Evolutionary conservation across 139 green algal species (phyloP).

Genomic region (Auxenochlorella pyrenoidosa): DNA sequence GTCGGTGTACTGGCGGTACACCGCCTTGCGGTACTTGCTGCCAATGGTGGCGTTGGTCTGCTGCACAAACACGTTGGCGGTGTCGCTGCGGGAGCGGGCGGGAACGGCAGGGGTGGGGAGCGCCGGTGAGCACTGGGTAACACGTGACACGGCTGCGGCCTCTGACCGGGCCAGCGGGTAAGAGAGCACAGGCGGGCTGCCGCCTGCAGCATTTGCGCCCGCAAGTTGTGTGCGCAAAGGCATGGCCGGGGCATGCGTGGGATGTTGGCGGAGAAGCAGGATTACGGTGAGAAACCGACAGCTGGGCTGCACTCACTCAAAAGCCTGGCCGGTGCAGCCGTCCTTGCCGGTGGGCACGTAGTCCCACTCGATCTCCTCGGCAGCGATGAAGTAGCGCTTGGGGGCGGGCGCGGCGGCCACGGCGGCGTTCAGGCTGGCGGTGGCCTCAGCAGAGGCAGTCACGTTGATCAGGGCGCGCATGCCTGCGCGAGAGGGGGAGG

Average conservation of each 20-base stretch:
- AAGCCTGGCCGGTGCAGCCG: constrained; percentile 19
- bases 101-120: too few relatives aligned
- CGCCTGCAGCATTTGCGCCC: too few relatives aligned
- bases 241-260: too few relatives aligned
- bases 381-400: constrained; percentile 56
- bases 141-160: background rate
- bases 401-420: constrained; percentile 11
- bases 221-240: too few relatives aligned
- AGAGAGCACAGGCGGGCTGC: too few relatives aligned
- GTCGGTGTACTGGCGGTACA: constrained; percentile 62
- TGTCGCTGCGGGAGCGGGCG: background rate
- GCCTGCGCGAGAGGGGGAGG: background rate
- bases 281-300: background rate
- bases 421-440: background rate
- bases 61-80: constrained; percentile 36
- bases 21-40: constrained; percentile 47
- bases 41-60: constrained; percentile 38
- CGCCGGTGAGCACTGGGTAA: background rate
- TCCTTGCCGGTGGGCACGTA: constrained; percentile 52
- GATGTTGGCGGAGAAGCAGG: background rate
- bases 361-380: constrained; percentile 55
- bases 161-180: too few relatives aligned
- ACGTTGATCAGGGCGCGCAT: constrained; percentile 34
- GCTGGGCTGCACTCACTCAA: background rate
- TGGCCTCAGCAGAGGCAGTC: background rate